These are phyloP conservation scores for Penicillium riverlandense DNA, from an alignment of 495 filamentous ascomycete species.

Conservation along the genomic window DNA sequence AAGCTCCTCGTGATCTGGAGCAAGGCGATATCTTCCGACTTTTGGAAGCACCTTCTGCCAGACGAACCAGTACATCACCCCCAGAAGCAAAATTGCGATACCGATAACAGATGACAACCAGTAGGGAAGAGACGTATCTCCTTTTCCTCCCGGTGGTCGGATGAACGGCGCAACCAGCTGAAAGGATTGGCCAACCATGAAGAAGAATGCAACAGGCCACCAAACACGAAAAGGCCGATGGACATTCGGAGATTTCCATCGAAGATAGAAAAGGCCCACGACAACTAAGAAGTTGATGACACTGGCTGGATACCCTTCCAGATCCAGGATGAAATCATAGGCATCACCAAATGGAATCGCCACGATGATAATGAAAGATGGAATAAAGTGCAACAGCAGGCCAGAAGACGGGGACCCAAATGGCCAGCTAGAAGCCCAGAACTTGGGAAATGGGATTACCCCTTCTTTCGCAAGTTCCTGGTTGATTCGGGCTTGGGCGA, in stretches of 20 bases:
- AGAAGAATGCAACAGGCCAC: constrained; percentile 29
- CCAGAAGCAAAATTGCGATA: constrained; percentile 19
- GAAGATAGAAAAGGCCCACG: constrained; percentile 53
- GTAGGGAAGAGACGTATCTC: constrained; percentile 30
- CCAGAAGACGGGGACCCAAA: constrained; percentile 58
- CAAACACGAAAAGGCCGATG: constrained; percentile 58
- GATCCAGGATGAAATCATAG: constrained; percentile 62
- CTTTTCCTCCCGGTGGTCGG: constrained; percentile 22
- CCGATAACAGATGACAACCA: constrained; percentile 31
- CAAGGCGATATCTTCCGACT: constrained; percentile 6
- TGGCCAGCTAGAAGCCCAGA: constrained; percentile 54
- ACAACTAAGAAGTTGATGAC: constrained; percentile 51
- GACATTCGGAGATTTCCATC: constrained; percentile 46
- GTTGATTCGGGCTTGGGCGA: constrained; percentile 56
- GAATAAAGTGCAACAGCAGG: constrained; percentile 56
- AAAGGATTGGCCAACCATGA: constrained; percentile 27
- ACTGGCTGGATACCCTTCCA: constrained; percentile 59
- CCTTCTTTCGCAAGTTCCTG: constrained; percentile 58
- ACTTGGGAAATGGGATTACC: constrained; percentile 55
- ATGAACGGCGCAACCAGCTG: constrained; percentile 35
- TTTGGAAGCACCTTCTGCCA: constrained; percentile 6
- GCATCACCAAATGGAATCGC: constrained; percentile 53
- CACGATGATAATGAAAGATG: constrained; percentile 53
- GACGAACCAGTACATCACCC: constrained; percentile 25
- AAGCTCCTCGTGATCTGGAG: constrained; percentile 6